A percentile compares a stretch with the other conserved stretches of the same genome.
These are phyloP conservation scores for Alternaria metachromatica DNA, from an alignment of 2,329 filamentous ascomycete species.

Conservation along the genomic window DNA sequence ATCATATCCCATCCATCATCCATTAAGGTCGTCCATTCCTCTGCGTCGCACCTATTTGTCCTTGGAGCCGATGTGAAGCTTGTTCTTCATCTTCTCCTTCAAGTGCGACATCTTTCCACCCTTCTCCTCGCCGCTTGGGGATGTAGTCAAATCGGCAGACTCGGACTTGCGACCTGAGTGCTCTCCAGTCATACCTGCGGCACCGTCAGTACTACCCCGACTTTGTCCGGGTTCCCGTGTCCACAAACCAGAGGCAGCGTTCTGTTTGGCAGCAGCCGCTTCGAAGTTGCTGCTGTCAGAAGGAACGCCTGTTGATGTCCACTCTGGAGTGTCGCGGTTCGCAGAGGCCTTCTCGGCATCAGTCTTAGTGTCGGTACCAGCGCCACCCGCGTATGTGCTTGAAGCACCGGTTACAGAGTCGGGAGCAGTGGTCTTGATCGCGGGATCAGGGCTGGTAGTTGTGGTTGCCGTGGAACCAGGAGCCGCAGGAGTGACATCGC, in stretches of 20 bases:
- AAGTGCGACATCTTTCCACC: constrained; percentile 59
- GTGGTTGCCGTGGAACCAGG: constrained; percentile 8
- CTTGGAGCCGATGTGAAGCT: constrained; percentile 62
- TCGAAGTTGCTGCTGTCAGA: constrained; percentile 64
- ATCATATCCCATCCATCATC: constrained; percentile 29
- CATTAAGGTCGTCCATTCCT: not conserved
- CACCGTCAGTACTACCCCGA: constrained; percentile 43
- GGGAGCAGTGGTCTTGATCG: constrained; percentile 21
- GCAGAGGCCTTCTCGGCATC: constrained; percentile 26
- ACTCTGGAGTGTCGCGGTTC: constrained; percentile 45
- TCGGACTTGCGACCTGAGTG: constrained; percentile 56
- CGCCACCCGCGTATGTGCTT: constrained; percentile 18
- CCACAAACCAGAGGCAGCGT: constrained; percentile 28
- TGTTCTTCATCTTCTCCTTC: constrained; percentile 72
- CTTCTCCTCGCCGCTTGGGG: constrained; percentile 24
- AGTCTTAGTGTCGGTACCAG: constrained; percentile 19
- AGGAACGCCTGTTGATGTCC: constrained; percentile 62
- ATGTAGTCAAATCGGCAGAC: constrained; percentile 26
- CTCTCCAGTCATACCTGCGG: constrained; percentile 60
- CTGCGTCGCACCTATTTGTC: constrained; percentile 28
- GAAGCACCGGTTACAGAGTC: constrained; percentile 17
- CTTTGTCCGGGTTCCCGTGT: constrained; percentile 19
- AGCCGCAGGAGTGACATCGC: constrained; percentile 11
- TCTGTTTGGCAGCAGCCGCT: constrained; percentile 64
- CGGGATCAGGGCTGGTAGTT: constrained; percentile 10